Conservation (phyloP, 2,329 filamentous ascomycete species). For the Colletotrichum costaricense region DNA sequence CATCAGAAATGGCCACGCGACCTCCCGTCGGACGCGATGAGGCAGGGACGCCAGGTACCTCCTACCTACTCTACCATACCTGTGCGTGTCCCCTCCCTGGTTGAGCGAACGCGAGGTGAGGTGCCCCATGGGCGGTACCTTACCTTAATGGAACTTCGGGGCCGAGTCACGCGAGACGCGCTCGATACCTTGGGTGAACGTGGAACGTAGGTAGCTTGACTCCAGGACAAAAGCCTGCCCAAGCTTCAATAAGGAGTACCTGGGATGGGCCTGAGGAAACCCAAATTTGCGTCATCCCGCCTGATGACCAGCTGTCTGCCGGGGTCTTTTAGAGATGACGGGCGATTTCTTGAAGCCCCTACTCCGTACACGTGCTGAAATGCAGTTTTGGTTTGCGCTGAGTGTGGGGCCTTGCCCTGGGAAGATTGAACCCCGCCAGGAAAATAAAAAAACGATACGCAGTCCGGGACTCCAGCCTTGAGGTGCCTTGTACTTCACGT, state of each 20-base stretch:
- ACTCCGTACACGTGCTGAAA: slow-evolving; percentile 11
- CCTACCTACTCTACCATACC: neutral
- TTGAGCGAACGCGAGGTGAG: neutral
- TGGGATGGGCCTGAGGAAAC: slow-evolving; percentile 2
- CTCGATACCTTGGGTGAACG: neutral
- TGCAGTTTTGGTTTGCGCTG: slow-evolving; percentile 8
- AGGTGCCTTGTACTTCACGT: neutral
- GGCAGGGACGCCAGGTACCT: neutral
- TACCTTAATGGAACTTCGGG: too few relatives aligned
- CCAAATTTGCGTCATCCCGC: slow-evolving; percentile 18
- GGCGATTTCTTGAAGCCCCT: neutral
- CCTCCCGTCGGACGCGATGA: neutral
- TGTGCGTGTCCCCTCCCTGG: neutral
- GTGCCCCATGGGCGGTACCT: too few relatives aligned
- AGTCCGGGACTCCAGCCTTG: neutral
- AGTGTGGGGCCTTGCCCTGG: neutral
- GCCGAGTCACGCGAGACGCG: slow-evolving; percentile 7
- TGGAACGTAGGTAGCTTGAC: too few relatives aligned
- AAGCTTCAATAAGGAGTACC: neutral
- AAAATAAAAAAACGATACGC: neutral
- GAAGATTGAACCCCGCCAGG: neutral
- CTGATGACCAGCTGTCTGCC: neutral
- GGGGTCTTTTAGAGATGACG: neutral
- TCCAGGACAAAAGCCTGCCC: neutral
- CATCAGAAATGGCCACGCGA: neutral